Conservation (phyloP, 805 yeast species). For the Candida qinlingensis region DNA sequence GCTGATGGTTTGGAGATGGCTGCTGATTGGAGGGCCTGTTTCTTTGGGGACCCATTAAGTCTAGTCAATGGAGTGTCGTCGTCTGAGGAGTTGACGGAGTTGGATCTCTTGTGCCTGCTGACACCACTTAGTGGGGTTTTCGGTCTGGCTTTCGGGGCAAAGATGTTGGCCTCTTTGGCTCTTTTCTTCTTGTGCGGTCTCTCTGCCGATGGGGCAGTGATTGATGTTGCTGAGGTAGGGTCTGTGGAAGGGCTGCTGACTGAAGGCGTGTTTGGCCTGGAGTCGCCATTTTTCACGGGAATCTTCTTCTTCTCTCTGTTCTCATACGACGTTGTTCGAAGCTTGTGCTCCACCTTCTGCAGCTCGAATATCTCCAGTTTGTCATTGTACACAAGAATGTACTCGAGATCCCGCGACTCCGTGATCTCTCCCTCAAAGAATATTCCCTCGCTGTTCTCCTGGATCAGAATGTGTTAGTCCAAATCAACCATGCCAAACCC, state of each 20-base stretch:
- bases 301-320: background rate
- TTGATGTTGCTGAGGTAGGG: background rate
- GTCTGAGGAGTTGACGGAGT: slow-evolving; percentile 6
- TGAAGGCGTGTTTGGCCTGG: background rate
- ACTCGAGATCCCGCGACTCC: slow-evolving; percentile 16
- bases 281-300: background rate
- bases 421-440: slow-evolving; percentile 14
- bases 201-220: background rate
- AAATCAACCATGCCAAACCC: too few species aligned
- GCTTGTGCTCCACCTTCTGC: slow-evolving; percentile 12
- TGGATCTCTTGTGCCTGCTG: slow-evolving; percentile 1
- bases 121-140: slow-evolving; percentile 17
- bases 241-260: too few species aligned
- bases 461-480: background rate
- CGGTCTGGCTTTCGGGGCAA: slow-evolving; percentile 20
- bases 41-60: slow-evolving; percentile 7
- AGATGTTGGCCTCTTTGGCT: slow-evolving; percentile 20
- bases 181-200: slow-evolving; percentile 9
- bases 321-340: slow-evolving; percentile 8
- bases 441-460: slow-evolving; percentile 6
- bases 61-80: slow-evolving; percentile 15
- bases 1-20: slow-evolving; percentile 7
- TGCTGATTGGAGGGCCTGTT: background rate
- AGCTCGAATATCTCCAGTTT: slow-evolving; percentile 13
- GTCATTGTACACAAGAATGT: slow-evolving; percentile 20